Evolutionary conservation across 148 eudicot genomes (phyloP), one percentile per base, ranked within the genome.

Genomic region (Salicornia ramosissima): DNA sequence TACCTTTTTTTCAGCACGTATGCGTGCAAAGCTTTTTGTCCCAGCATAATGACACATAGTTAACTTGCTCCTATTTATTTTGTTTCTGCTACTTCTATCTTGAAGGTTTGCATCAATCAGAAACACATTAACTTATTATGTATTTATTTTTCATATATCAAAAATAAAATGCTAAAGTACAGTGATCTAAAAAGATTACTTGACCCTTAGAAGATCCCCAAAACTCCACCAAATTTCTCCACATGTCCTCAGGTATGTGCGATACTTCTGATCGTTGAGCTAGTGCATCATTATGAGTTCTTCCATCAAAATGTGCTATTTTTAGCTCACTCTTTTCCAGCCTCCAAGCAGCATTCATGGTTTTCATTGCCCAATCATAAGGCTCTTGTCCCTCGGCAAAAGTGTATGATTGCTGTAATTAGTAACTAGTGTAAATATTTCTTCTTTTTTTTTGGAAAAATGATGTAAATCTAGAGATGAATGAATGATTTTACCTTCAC

Each of bases 321-420:
- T 67, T 67, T n/a, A 65, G 15, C 33, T 45, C 69, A 65, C 24
- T 46, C 34, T 67, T 67, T 29, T 49, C 4, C 2, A 50, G 22
- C 29, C 70, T 67, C 70, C 42, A 67, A 5, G 46, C 46, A 29
- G 25, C 40, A 28, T 21, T 31, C 40, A 47, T 16, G 19, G 51
- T 67, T 3, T 50, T 28, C 25, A 49, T 67, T 49, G 40, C 70
- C 57, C 70, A 67, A 16, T 3, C 25, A 51, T 67, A 67, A 2
- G 70, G 70, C 25, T 67, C 70, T 15, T 11, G 13, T 67, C 42
- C 57, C 31, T 49, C 43, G 24, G 70, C 26, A 67, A 67, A 67
- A 2, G 47, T 7, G 28, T 8, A 67, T 8, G 42, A 67, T 18
- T 21, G 14, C 10, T 49, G 25, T 11, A 67, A 18, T 6, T 39